Evolutionary conservation across 257 asterid species (phyloP).

Genomic region (Leptodermis oblonga): DNA sequence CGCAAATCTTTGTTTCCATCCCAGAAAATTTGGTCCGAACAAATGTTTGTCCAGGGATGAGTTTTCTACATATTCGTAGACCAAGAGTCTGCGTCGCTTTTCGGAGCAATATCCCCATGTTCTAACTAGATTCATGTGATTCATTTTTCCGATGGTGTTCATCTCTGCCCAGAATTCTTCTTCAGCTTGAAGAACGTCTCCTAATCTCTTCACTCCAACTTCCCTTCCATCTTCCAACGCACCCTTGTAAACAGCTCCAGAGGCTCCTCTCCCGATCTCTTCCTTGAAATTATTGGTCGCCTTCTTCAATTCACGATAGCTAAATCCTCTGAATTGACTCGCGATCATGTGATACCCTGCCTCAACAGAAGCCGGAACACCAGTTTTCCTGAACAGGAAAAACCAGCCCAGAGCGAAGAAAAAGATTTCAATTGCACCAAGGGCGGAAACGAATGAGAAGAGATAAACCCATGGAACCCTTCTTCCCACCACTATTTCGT

Average conservation of each 20-base stretch:
- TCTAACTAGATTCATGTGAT: conserved; percentile 37
- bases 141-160: conserved; percentile 29
- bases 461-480: conserved; percentile 27
- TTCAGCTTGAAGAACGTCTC: not conserved
- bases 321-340: not conserved
- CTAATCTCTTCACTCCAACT: conserved; percentile 2
- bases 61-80: conserved; percentile 32
- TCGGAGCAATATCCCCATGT: conserved; percentile 45
- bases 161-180: conserved; percentile 28
- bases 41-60: conserved; percentile 33
- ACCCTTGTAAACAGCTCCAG: conserved; percentile 1
- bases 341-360: conserved; percentile 14
- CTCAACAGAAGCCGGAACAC: conserved; percentile 25
- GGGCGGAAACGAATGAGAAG: conserved; percentile 17
- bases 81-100: conserved; percentile 25
- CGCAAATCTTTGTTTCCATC: conserved; percentile 30
- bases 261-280: not conserved
- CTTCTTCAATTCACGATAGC: not conserved
- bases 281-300: conserved; percentile 1
- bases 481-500: conserved; percentile 2
- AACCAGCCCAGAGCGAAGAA: conserved; percentile 29
- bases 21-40: conserved; percentile 13
- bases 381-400: conserved; percentile 25
- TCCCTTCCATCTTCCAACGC: not conserved
- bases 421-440: conserved; percentile 26